phyloP scores from a whole-genome alignment of 1,284 basidiomycete genomes.

The Athelia sp. region DNA sequence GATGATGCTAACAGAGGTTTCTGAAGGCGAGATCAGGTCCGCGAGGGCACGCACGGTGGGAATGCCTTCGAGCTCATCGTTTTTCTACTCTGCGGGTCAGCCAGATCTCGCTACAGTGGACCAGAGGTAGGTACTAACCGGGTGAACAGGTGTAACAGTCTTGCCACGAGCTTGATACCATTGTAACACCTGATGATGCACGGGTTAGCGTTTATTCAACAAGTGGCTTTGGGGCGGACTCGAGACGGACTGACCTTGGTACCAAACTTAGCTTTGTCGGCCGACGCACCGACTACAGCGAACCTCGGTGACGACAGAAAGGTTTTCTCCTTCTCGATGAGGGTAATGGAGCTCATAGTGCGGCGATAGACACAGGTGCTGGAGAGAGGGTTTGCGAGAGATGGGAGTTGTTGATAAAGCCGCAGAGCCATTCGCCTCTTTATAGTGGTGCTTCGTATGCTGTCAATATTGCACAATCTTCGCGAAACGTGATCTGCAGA shows the following conservation, averaged over 20 bases:
- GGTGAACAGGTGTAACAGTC: constrained; percentile 69
- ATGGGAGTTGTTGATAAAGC: not conserved
- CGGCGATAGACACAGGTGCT: not conserved
- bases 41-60: constrained; percentile 47
- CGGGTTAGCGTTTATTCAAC: not conserved
- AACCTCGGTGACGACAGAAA: constrained; percentile 62
- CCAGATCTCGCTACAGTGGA: not conserved
- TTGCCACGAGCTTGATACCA: constrained; percentile 68
- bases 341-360: not conserved
- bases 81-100: constrained; percentile 38
- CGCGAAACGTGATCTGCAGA: no score
- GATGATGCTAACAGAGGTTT: constrained; percentile 78
- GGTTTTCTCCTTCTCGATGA: constrained; percentile 39
- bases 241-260: constrained; percentile 48
- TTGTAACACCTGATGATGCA: constrained; percentile 49
- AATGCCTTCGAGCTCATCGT: constrained; percentile 60
- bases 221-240: no score
- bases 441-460: no score
- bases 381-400: not conserved
- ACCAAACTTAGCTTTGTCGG: constrained; percentile 69
- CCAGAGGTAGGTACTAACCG: constrained; percentile 30
- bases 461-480: no score
- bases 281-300: constrained; percentile 78
- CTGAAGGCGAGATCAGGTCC: constrained; percentile 55
- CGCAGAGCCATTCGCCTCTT: no score